Conservation (phyloP, 1,139 yeast species). For the Arxiozyma heterogenica region DNA sequence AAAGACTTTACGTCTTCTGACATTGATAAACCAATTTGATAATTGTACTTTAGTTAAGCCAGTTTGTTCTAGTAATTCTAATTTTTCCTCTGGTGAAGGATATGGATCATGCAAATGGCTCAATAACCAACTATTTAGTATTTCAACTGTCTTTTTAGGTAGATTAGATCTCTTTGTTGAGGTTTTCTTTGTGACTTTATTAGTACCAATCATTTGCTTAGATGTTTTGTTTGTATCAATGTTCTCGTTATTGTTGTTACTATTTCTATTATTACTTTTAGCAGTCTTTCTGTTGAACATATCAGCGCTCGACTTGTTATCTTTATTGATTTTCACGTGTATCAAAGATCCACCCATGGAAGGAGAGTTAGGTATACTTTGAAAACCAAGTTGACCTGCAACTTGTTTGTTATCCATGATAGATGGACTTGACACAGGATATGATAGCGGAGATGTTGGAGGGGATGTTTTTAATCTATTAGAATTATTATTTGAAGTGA, state of each 20-base stretch:
- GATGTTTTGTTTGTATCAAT: not conserved
- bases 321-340: not conserved
- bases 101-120: conserved; percentile 86
- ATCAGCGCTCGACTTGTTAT: not conserved
- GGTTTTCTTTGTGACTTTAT: not conserved
- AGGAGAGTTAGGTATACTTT: not conserved
- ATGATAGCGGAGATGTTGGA: conserved; percentile 2
- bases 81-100: conserved; percentile 84
- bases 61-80: conserved; percentile 66
- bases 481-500: not conserved
- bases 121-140: conserved; percentile 74
- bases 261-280: not conserved
- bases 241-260: not conserved
- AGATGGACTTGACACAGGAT: not conserved
- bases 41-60: conserved; percentile 87
- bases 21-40: conserved; percentile 95
- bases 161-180: conserved; percentile 51
- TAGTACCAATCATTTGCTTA: not conserved
- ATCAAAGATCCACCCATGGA: not conserved
- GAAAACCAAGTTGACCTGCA: not conserved
- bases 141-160: conserved; percentile 81
- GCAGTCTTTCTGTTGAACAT: too few species aligned
- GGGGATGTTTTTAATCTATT: not conserved
- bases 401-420: not conserved
- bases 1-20: conserved; percentile 72